Evolutionary conservation across 768 basidiomycete genomes (phyloP), one percentile per base, ranked within the genome.

Genomic region (Mycena pura): DNA sequence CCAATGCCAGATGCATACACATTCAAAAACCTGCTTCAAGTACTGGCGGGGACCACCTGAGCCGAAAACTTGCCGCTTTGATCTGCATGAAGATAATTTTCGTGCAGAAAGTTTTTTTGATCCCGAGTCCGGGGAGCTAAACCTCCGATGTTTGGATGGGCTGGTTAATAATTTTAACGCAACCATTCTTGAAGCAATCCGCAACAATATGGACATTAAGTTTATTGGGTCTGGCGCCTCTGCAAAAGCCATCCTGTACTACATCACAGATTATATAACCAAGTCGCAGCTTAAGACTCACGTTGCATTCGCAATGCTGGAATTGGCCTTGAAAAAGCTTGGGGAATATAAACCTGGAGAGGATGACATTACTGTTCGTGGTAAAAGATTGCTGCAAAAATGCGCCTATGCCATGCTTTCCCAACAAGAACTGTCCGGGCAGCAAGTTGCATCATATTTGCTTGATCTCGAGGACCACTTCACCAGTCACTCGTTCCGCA

Each of bases 131-230:
- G 52, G 52, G 1, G 28, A 13, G 14, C 27, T 54, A 1, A 21
- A 31, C 7, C 22, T 54, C 4, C 52, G 52, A 3, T 44, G 52
- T 24, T 19, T 54, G 2, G 52, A 54, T 32, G 52, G 52, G 4
- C 13, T 54, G 17, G 52, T 54, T 2, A 54, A 44, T 17, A 14
- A 44, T 6, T 54, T 52, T 19, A 52, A 52, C 19, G 38, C 14
- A 4, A 52, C 50, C 3, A 52, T 52, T 34, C 9, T 52, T 3
- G 38, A 40, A 19, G 9, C 24, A 13, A 6, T 52, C 1, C 36
- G 50, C 1, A 41, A 40, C 24, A 52, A 52, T 21, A 52, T 52
- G 50, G 50, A 52, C 11, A 52, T 52, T 40, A 52, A 40, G 21
- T 53, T 53, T 14, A 52, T 52, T 27, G 39, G 36, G 3, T 52